A percentile compares a stretch with the other conserved stretches of the same genome.
Evolutionary conservation across 2,329 filamentous ascomycete species (phyloP).

Genomic region (Leptographium lundbergii): DNA sequence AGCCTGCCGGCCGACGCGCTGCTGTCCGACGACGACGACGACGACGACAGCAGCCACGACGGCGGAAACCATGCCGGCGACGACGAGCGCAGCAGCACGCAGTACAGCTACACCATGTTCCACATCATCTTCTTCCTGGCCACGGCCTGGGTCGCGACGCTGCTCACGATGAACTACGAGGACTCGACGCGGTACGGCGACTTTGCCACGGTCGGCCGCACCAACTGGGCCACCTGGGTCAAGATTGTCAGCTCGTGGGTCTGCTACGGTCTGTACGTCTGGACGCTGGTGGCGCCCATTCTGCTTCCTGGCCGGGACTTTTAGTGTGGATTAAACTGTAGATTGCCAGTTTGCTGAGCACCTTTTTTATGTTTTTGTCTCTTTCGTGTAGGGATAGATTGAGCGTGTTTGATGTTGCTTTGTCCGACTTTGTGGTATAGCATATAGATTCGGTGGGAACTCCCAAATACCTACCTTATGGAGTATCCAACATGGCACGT

Average conservation of each 20-base stretch:
- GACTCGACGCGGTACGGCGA: slow-evolving; percentile 51
- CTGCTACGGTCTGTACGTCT: slow-evolving; percentile 86
- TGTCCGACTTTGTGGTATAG: background rate
- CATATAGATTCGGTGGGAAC: background rate
- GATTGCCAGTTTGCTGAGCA: background rate
- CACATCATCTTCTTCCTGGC: slow-evolving; percentile 96
- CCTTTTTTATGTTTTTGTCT: background rate
- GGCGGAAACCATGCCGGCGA: slow-evolving; percentile 56
- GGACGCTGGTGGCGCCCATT: slow-evolving; percentile 82
- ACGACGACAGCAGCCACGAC: slow-evolving; percentile 51
- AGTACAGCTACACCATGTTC: slow-evolving; percentile 95
- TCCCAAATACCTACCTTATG: no score
- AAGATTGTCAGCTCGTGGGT: slow-evolving; percentile 98
- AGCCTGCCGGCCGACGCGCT: slow-evolving; percentile 84
- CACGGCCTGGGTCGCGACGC: slow-evolving; percentile 87
- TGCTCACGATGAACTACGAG: slow-evolving; percentile 65
- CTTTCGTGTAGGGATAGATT: no score
- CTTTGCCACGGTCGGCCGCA: slow-evolving; percentile 86
- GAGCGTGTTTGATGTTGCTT: background rate
- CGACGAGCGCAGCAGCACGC: slow-evolving; percentile 77
- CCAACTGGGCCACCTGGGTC: slow-evolving; percentile 96
- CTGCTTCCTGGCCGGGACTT: slow-evolving; percentile 68
- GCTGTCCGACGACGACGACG: slow-evolving; percentile 56
- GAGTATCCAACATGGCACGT: no score
- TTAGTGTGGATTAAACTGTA: background rate